Conservation (phyloP, 805 yeast genomes). For the Teunomyces tritomae region DNA sequence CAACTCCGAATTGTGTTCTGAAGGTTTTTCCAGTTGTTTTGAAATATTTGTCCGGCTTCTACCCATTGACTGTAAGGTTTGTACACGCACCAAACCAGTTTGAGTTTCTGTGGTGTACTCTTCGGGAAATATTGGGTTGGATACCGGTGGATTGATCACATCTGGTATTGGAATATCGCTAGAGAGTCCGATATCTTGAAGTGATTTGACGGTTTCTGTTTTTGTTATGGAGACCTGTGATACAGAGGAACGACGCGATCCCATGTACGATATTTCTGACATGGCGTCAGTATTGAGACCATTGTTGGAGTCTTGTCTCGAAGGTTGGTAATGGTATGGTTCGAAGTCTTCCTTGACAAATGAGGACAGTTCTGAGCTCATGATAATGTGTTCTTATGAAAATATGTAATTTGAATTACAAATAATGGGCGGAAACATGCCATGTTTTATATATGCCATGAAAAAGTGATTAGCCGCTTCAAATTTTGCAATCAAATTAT, state of each 20-base stretch:
- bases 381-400: background rate
- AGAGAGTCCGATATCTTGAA: conserved; percentile 57
- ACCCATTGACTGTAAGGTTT: conserved; percentile 67
- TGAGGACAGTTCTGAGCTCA: background rate
- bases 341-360: background rate
- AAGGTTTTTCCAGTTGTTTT: conserved; percentile 14
- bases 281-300: background rate
- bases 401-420: background rate
- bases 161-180: conserved; percentile 54
- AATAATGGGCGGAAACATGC: background rate
- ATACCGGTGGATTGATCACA: conserved; percentile 43
- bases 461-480: background rate
- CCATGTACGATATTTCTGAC: background rate
- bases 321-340: background rate
- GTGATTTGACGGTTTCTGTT: conserved; percentile 74
- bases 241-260: background rate
- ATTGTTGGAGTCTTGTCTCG: background rate
- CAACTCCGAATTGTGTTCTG: conserved; percentile 31
- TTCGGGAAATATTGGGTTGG: conserved; percentile 82
- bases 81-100: conserved; percentile 83
- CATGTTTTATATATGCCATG: background rate
- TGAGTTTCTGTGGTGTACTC: conserved; percentile 85
- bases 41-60: conserved; percentile 33
- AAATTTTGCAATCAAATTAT: background rate
- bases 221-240: conserved; percentile 27